phyloP scores from a whole-genome alignment of 768 basidiomycete genomes.

The Lactifluus pinguis region DNA sequence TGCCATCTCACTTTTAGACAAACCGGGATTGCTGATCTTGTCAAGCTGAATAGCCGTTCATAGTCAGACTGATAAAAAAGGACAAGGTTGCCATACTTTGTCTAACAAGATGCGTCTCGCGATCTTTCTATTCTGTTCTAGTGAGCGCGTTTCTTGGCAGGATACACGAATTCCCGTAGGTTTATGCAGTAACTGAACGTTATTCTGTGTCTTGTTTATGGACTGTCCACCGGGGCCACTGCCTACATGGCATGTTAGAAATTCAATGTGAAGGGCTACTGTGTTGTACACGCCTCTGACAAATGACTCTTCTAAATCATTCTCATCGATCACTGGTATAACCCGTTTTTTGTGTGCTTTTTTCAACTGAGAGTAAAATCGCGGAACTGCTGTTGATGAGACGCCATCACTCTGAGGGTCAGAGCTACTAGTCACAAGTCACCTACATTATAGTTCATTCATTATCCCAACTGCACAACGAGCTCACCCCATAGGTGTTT shows the following conservation, averaged over 20 bases:
- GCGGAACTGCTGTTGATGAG: conserved; percentile 22
- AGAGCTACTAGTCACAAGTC: conserved; percentile 19
- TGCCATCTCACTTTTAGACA: conserved; percentile 27
- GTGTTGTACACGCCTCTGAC: conserved; percentile 56
- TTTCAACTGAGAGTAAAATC: conserved; percentile 63
- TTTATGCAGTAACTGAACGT: conserved; percentile 82
- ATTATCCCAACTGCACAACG: neutral
- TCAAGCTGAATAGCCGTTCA: conserved; percentile 45
- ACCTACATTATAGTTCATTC: conserved; percentile 19
- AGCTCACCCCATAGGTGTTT: conserved; percentile 6
- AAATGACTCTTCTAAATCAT: conserved; percentile 81
- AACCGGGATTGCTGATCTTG: conserved; percentile 51
- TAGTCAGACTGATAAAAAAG: neutral
- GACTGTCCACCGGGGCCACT: conserved; percentile 96
- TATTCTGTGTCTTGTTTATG: conserved; percentile 89
- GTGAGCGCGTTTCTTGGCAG: conserved; percentile 84
- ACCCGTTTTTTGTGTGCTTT: conserved; percentile 54
- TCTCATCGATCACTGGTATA: conserved; percentile 61
- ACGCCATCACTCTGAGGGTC: conserved; percentile 8
- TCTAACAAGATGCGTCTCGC: conserved; percentile 67
- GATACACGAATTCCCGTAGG: conserved; percentile 81
- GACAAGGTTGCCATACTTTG: conserved; percentile 38
- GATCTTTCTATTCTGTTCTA: conserved; percentile 66
- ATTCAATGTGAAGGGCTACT: neutral
- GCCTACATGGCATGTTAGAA: conserved; percentile 36